Conservation (phyloP, 169 alveolate genomes). For the Amoebophrya sp. region DNA sequence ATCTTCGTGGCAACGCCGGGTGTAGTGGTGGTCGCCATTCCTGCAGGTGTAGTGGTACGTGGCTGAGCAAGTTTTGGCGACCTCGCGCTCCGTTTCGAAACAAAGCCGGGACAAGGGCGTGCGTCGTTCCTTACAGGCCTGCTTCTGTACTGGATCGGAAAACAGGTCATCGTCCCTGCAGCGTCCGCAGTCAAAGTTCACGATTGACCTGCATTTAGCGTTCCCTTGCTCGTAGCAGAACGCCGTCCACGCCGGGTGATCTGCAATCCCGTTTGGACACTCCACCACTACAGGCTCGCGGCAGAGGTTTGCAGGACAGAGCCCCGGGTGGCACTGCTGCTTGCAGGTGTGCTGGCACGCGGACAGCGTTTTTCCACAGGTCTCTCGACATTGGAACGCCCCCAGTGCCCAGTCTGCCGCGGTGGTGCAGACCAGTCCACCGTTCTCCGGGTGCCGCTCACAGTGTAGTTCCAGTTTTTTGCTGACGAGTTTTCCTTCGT, state of each 20-base stretch:
- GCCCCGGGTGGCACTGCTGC: constrained; percentile 14
- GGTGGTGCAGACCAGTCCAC: not conserved
- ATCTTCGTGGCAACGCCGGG: not conserved
- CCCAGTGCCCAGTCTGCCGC: not conserved
- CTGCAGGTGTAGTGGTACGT: not conserved
- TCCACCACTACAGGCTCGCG: not conserved
- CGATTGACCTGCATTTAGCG: not conserved
- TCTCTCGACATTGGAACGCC: not conserved
- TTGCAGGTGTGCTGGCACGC: not conserved
- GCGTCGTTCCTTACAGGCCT: not conserved
- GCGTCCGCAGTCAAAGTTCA: not conserved
- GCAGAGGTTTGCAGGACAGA: not conserved
- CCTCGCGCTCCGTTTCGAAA: not conserved
- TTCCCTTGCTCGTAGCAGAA: not conserved
- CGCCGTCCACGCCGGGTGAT: not conserved
- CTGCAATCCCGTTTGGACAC: not conserved
- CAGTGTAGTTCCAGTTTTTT: not conserved
- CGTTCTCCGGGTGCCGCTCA: constrained; percentile 24
- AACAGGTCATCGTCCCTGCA: not conserved
- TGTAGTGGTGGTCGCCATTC: not conserved
- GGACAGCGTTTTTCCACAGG: not conserved
- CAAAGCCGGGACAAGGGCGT: not conserved
- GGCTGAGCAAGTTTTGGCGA: not conserved
- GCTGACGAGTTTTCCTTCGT: not conserved
- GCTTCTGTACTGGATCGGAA: not conserved